These are phyloP conservation scores for Celoporthe dispersa DNA, from an alignment of 2,329 filamentous ascomycete genomes.

Conservation along the genomic window DNA sequence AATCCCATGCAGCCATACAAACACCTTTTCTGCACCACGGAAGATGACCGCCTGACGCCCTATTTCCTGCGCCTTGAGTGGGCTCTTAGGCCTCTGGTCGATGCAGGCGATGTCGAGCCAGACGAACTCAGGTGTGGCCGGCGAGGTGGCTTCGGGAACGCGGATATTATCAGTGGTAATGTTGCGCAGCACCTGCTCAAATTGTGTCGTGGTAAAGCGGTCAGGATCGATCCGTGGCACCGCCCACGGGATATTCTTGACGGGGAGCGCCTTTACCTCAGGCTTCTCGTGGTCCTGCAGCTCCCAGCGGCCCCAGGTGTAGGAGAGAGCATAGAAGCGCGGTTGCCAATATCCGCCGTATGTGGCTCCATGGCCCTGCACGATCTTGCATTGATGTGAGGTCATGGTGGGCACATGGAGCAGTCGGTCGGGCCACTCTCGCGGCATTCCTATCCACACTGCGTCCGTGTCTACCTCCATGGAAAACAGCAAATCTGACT, in stretches of 20 bases:
- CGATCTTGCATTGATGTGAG: constrained; percentile 5
- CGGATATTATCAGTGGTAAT: background rate
- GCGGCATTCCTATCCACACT: constrained; percentile 3
- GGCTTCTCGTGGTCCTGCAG: background rate
- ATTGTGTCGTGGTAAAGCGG: constrained; percentile 6
- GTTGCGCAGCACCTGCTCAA: constrained; percentile 2
- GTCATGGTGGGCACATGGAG: constrained; percentile 14
- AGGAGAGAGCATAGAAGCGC: constrained; percentile 10
- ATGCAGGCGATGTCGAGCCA: too few relatives aligned
- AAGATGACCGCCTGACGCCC: constrained; percentile 17
- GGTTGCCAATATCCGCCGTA: constrained; percentile 11
- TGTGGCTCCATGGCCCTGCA: background rate
- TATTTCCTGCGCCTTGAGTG: constrained; percentile 11
- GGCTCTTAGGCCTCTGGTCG: constrained; percentile 1
- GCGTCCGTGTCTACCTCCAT: constrained; percentile 1
- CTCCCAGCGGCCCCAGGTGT: constrained; percentile 14
- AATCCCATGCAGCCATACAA: constrained; percentile 8
- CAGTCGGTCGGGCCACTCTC: constrained; percentile 8
- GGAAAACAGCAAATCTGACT: too few relatives aligned
- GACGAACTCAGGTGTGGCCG: constrained; percentile 5
- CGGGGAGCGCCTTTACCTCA: background rate
- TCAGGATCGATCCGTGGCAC: constrained; percentile 8
- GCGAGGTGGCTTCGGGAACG: constrained; percentile 1
- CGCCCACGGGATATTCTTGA: constrained; percentile 8
- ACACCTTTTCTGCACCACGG: constrained; percentile 9